Base-by-base conservation (phyloP, 108 stramenopile species). In the Fragilaria radians region DNA sequence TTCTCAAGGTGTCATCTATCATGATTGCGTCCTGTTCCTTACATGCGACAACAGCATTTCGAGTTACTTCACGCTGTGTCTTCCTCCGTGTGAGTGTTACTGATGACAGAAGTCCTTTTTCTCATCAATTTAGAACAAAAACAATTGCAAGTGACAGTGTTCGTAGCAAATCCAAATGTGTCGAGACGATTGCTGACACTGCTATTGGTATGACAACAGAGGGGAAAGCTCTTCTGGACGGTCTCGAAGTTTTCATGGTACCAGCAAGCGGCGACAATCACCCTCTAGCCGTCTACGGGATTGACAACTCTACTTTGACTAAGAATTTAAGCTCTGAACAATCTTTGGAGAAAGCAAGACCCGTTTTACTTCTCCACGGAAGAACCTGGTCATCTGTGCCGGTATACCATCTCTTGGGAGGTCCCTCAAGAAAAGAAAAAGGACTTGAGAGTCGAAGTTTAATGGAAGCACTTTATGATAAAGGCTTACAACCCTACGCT, bases 311-410 rank as follows among this genome's bases (percentile, higher is more conserved):
- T 14, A 9, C 7, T n/a, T 18, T 21, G 14, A 27, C n/a, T 30
- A 36, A 45, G 5, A n/a, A 7, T 42, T 11, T 7, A 42, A 42
- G 11, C 36, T 7, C 7, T 30, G 32, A 26, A 50, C 11, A 14
- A 17, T 36, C 50, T 32, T 54, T 57, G 23, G n/a, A n/a, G n/a
- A 63, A 70, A 17, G 46, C 73, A 54, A 66, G 58, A n/a, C 85
- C 85, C 4, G 46, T 93, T 4, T 56, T 93, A 32, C 46, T 93
- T 54, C 57, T 93, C 21, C 92, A 93, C 61, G 92, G 92, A 18
- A 68, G 92, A 21, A 93, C 92, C 1, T 93, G 92, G 92, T 88
- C 86, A 28, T 83, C 84, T 9, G 80, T 93, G 2, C 88, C 92
- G 0, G 92, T 93, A 7, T 93, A 85, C 62, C 86, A 93, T 63